These are phyloP conservation scores for Rachicladosporium sp. DNA, from an alignment of 2,329 filamentous ascomycete genomes.

Conservation along the genomic window DNA sequence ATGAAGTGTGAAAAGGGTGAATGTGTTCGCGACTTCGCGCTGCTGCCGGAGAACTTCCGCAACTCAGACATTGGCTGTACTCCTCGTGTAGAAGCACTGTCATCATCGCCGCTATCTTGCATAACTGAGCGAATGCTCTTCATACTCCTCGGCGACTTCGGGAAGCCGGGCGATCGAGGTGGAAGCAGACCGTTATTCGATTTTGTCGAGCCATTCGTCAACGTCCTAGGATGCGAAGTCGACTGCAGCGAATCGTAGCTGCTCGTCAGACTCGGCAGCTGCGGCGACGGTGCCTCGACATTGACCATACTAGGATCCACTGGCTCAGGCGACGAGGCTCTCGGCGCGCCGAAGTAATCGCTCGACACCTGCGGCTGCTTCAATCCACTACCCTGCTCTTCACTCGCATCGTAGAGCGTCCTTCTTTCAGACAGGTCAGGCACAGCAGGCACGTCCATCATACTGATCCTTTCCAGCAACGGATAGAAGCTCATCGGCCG, in stretches of 20 bases:
- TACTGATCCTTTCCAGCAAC: too few species aligned
- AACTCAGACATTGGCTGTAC: constrained; percentile 48
- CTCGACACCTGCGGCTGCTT: constrained; percentile 8
- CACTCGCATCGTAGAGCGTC: too few species aligned
- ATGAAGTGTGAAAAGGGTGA: constrained; percentile 46
- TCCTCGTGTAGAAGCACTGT: constrained; percentile 43
- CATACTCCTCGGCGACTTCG: constrained; percentile 28
- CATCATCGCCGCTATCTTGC: constrained; percentile 51
- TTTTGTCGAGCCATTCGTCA: constrained; percentile 26
- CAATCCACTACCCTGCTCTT: too few species aligned
- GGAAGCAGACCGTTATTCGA: constrained; percentile 14
- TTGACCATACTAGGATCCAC: constrained; percentile 29
- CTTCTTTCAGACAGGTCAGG: too few species aligned
- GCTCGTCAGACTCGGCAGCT: constrained; percentile 22
- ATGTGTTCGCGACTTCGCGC: constrained; percentile 45
- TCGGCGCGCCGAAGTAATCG: constrained; percentile 36
- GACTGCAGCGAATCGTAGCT: constrained; percentile 24
- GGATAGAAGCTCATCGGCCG: too few species aligned
- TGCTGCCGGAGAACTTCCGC: constrained; percentile 72
- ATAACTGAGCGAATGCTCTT: constrained; percentile 36
- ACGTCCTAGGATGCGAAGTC: constrained; percentile 26
- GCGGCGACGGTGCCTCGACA: constrained; percentile 33
- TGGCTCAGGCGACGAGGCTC: constrained; percentile 33
- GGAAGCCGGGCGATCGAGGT: constrained; percentile 26
- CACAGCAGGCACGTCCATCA: too few species aligned